Evolutionary conservation across 139 green algal species (phyloP).

Genomic region (Pycnococcus provasolii): DNA sequence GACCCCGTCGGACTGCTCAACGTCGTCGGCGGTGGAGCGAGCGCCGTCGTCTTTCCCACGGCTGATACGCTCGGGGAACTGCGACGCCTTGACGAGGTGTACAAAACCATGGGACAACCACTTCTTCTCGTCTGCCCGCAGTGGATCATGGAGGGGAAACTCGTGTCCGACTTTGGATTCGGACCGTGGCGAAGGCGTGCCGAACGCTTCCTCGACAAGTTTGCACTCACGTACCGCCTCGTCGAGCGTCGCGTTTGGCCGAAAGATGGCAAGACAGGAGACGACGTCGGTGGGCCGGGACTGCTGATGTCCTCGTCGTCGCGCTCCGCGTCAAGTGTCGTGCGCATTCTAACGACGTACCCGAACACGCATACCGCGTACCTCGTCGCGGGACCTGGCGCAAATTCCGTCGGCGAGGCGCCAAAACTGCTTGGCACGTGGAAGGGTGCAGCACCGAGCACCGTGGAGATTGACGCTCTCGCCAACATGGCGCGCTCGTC

Average conservation of each 20-base stretch:
- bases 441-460: too few relatives aligned
- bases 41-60: conserved; percentile 18
- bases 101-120: background rate
- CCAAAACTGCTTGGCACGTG: too few relatives aligned
- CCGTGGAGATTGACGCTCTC: too few relatives aligned
- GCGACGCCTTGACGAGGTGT: background rate
- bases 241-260: conserved; percentile 12
- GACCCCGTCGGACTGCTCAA: conserved; percentile 12
- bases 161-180: conserved; percentile 32
- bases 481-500: too few relatives aligned
- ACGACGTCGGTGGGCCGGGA: too few relatives aligned
- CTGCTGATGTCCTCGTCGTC: too few relatives aligned
- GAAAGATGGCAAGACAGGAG: background rate
- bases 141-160: conserved; percentile 23
- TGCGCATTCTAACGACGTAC: too few relatives aligned
- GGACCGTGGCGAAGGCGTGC: conserved; percentile 19
- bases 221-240: conserved; percentile 15
- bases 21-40: background rate
- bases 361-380: too few relatives aligned
- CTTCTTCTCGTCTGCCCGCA: conserved; percentile 26
- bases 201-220: conserved; percentile 18
- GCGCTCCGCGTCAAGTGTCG: too few relatives aligned
- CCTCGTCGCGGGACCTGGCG: too few relatives aligned
- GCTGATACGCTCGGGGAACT: conserved; percentile 6
- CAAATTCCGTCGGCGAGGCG: too few relatives aligned